Evolutionary conservation across 768 basidiomycete species (phyloP).

Genomic region (Scleroderma bovista): DNA sequence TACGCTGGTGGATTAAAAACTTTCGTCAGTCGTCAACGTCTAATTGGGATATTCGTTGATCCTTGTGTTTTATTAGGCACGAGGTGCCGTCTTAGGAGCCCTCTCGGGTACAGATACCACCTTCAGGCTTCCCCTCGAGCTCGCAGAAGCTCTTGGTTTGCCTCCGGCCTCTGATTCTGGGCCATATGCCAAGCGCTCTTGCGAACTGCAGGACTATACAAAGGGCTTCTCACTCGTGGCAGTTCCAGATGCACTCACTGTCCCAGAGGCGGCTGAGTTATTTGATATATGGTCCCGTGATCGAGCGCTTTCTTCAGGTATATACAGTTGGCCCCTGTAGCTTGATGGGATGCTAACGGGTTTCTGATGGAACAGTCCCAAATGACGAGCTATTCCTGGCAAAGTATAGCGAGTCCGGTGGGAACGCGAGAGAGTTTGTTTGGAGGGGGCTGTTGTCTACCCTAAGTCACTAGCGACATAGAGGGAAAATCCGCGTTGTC

Average conservation of each 20-base stretch:
- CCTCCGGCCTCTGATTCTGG: slow-evolving; percentile 37
- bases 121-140: slow-evolving; percentile 56
- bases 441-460: slow-evolving; percentile 51
- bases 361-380: slow-evolving; percentile 19
- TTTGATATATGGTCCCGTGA: slow-evolving; percentile 75
- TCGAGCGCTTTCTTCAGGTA: slow-evolving; percentile 47
- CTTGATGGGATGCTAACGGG: background rate
- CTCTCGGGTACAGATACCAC: slow-evolving; percentile 55
- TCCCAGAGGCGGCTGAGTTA: slow-evolving; percentile 66
- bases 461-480: slow-evolving; percentile 15
- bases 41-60: background rate
- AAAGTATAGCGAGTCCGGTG: slow-evolving; percentile 72
- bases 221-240: slow-evolving; percentile 45
- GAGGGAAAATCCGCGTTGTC: too few relatives aligned
- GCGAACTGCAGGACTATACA: slow-evolving; percentile 46
- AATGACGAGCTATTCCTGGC: slow-evolving; percentile 73
- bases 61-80: slow-evolving; percentile 36
- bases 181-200: slow-evolving; percentile 52
- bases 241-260: slow-evolving; percentile 53
- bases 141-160: slow-evolving; percentile 55
- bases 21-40: slow-evolving; percentile 48
- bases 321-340: slow-evolving; percentile 9
- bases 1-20: slow-evolving; percentile 63
- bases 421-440: slow-evolving; percentile 78
- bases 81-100: slow-evolving; percentile 70